Evolutionary conservation across 768 basidiomycete genomes (phyloP), one percentile per base, ranked within the genome.

Genomic region (Collybia nuda): DNA sequence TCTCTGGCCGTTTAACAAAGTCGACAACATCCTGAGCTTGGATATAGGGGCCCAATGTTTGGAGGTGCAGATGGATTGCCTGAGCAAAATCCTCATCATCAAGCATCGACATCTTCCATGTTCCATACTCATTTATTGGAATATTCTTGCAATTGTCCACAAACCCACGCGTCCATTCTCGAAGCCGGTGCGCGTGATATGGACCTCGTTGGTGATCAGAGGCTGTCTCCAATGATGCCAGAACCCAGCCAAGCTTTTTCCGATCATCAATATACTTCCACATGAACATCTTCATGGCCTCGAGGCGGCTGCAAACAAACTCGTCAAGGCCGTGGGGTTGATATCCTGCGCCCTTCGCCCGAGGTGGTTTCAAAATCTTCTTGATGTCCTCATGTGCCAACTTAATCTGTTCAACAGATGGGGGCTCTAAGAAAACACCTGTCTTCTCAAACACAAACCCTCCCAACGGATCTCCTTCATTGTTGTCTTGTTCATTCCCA

Each of bases 11-110:
- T 0, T 14, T 41, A 2, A 61, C 40, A 28, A 41, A 67, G 14
- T 59, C 19, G 3, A 62, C 50, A 35, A 67, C 38, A 37, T 64
- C 56, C 22, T 56, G 22, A 6, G 64, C 58, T 4, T 44, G 18
- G n/a, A 64, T 48, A 24, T 57, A 58, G 41, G 56, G 60, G 6
- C 62, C 62, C 7, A 60, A 29, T 29, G 48, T 45, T 46, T 63
- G 60, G 2, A 63, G 44, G 47, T 57, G 26, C 1, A 55, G 28
- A 2, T 47, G 37, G 18, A 61, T 29, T 4, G 50, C 47, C 5
- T 19, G 7, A 8, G 53, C 18, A 2, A 61, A 19, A 9, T 56
- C 59, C 38, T 60, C 56, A 42, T 60, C 50, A 8, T 50, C 48
- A 19, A 60, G 47, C 46, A 57, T 18, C 8, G 40, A 40, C 19